Percentiles rank a stretch among this genome's conserved stretches.
Evolutionary conservation across 495 filamentous ascomycete genomes (phyloP).

Genomic region (Cercophora samala): DNA sequence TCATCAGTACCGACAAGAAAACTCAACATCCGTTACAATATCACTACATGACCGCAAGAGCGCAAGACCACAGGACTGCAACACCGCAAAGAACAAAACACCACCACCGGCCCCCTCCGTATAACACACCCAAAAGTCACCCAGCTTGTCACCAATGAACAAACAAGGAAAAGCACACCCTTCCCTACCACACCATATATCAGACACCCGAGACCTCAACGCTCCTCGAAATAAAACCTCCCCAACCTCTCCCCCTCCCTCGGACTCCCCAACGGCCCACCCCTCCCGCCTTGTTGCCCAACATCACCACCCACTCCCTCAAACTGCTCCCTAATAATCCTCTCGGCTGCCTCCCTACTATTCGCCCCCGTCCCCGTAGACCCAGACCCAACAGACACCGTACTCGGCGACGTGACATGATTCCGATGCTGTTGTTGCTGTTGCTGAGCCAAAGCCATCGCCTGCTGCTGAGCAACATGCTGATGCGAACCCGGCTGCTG

Average conservation of each 20-base stretch:
- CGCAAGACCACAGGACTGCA: no score
- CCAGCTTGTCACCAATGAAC: no score
- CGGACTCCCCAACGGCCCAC: slow-evolving; percentile 34
- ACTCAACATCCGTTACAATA: no score
- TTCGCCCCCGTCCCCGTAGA: not conserved
- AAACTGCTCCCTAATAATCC: slow-evolving; percentile 51
- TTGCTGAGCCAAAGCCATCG: slow-evolving; percentile 10
- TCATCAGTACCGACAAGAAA: no score
- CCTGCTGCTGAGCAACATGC: slow-evolving; percentile 16
- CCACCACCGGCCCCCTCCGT: no score
- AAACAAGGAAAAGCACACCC: no score
- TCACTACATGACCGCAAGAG: no score
- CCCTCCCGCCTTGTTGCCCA: slow-evolving; percentile 25
- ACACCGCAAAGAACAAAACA: no score
- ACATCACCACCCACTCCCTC: slow-evolving; percentile 40
- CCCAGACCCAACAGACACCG: not conserved
- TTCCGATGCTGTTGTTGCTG: slow-evolving; percentile 18
- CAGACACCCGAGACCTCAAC: not conserved
- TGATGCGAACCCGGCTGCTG: slow-evolving; percentile 29
- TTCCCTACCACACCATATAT: no score
- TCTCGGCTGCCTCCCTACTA: slow-evolving; percentile 48
- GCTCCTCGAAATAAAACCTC: slow-evolving; percentile 54
- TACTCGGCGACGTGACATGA: not conserved
- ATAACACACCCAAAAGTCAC: no score
- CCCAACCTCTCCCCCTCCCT: slow-evolving; percentile 44